phyloP scores from a whole-genome alignment of 306 rosid genomes.

The Cicer pinnatifidum region DNA sequence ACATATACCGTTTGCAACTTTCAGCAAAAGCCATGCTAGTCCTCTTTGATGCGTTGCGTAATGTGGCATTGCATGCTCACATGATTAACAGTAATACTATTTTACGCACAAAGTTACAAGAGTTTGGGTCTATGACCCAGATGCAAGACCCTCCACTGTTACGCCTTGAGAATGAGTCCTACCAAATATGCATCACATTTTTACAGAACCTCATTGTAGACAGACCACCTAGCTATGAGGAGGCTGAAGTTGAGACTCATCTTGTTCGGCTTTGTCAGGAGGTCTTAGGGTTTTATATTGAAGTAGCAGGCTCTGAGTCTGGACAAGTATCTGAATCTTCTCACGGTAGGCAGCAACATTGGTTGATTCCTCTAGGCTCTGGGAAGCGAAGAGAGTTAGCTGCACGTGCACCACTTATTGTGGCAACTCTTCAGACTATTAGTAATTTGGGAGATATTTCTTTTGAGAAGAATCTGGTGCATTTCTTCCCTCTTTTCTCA shows the following conservation, averaged over 20 bases:
- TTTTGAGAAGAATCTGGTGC: slow-evolving; percentile 72
- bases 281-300: slow-evolving; percentile 73
- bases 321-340: slow-evolving; percentile 66
- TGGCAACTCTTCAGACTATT: slow-evolving; percentile 82
- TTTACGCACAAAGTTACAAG: slow-evolving; percentile 85
- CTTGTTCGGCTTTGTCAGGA: slow-evolving; percentile 75
- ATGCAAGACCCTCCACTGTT: slow-evolving; percentile 99
- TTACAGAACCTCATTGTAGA: slow-evolving; percentile 84
- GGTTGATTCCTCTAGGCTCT: slow-evolving; percentile 87
- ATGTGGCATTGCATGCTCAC: slow-evolving; percentile 86
- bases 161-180: slow-evolving; percentile 94
- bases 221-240: slow-evolving; percentile 64
- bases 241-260: slow-evolving; percentile 72
- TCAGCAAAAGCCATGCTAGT: slow-evolving; percentile 64
- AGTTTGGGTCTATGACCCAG: slow-evolving; percentile 84
- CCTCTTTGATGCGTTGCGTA: slow-evolving; percentile 75
- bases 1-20: slow-evolving; percentile 80
- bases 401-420: slow-evolving; percentile 84
- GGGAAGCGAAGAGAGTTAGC: slow-evolving; percentile 93
- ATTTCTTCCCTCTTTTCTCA: slow-evolving; percentile 81
- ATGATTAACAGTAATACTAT: slow-evolving; percentile 64
- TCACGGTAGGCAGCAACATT: slow-evolving; percentile 57
- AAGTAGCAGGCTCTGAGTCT: slow-evolving; percentile 64
- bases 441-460: slow-evolving; percentile 71
- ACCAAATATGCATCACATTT: slow-evolving; percentile 89